Evolutionary conservation across 768 basidiomycete species (phyloP).

Genomic region (Lactarius trivialis): DNA sequence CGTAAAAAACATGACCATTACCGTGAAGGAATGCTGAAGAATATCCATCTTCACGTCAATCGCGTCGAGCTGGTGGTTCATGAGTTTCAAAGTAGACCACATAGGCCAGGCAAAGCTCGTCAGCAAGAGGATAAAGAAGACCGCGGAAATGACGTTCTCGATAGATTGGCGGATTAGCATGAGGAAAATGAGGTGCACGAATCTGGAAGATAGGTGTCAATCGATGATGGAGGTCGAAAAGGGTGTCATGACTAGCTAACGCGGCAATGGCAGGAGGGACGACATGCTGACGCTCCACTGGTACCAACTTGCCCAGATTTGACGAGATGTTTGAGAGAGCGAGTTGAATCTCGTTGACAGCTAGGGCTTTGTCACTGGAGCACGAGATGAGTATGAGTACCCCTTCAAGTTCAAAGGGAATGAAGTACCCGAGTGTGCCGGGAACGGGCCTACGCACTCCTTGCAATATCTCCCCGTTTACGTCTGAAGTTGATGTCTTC

Average conservation of each 20-base stretch:
- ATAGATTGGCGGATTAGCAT: not conserved
- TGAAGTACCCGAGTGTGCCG: not conserved
- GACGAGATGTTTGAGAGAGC: not conserved
- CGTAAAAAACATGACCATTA: not conserved
- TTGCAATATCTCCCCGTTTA: not conserved
- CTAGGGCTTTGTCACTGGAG: not conserved
- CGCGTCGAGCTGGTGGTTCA: not conserved
- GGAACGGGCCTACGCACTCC: too few relatives aligned
- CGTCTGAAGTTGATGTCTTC: not conserved
- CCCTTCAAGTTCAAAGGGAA: not conserved
- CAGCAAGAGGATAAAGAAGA: constrained; percentile 2
- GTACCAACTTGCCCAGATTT: not conserved
- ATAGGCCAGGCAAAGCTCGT: not conserved
- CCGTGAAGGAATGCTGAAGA: constrained; percentile 6
- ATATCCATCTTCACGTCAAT: not conserved
- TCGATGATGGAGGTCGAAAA: not conserved
- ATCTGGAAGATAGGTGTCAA: not conserved
- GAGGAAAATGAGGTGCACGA: not conserved
- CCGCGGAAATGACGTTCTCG: not conserved
- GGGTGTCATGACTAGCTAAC: constrained; percentile 2
- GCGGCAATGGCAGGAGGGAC: not conserved
- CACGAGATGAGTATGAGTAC: not conserved
- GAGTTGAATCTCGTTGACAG: not conserved
- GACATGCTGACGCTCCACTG: not conserved
- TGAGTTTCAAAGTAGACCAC: constrained; percentile 2